phyloP scores from a whole-genome alignment of 768 basidiomycete species.

The Auricularia sp. region DNA sequence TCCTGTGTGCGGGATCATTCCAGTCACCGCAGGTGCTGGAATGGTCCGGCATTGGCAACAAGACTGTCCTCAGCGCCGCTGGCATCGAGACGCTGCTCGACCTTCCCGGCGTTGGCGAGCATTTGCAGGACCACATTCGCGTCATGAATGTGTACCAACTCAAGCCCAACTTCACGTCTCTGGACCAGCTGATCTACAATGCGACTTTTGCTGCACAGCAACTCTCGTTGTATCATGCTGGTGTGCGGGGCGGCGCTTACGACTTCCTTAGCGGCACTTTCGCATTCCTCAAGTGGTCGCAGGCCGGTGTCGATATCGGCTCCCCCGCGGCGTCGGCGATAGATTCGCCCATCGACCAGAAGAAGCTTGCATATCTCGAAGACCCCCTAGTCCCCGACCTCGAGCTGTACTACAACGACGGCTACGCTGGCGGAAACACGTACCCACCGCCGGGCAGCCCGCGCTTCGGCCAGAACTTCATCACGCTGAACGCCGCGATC shows the following conservation, averaged over 20 bases:
- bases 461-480: too few relatives aligned
- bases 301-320: background rate
- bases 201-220: background rate
- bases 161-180: slow-evolving; percentile 5
- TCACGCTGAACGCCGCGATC: background rate
- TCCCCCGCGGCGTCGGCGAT: background rate
- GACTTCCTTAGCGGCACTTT: background rate
- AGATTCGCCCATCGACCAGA: background rate
- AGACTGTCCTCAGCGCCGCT: slow-evolving; percentile 18
- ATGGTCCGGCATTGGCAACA: slow-evolving; percentile 30
- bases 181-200: background rate
- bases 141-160: background rate
- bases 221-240: slow-evolving; percentile 3
- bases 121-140: slow-evolving; percentile 24
- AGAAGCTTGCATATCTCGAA: background rate
- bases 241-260: background rate
- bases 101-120: slow-evolving; percentile 30
- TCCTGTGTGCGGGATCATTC: too few relatives aligned
- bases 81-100: slow-evolving; percentile 23
- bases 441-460: too few relatives aligned
- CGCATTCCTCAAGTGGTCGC: background rate
- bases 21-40: slow-evolving; percentile 26
- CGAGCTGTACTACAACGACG: background rate
- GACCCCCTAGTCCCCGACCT: background rate
- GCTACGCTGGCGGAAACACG: background rate